Conservation (phyloP, 345 rosid genomes). For the Eucalyptus pauciflora region DNA sequence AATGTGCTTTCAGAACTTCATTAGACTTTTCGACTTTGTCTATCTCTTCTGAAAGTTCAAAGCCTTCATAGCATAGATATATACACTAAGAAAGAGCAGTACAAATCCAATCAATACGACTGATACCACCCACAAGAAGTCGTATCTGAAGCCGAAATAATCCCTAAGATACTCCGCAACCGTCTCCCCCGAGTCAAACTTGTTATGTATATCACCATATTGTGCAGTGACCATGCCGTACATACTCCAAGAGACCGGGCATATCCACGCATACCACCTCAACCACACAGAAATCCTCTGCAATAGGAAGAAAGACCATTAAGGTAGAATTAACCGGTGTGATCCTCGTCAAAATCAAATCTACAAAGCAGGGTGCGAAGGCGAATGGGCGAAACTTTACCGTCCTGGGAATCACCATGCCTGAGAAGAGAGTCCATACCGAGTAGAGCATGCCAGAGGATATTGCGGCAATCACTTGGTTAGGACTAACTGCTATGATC, state of each 20-base stretch:
- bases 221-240: constrained; percentile 30
- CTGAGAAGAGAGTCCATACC: constrained; percentile 34
- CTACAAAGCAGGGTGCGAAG: not conserved
- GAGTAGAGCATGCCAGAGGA: constrained; percentile 15
- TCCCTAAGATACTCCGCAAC: constrained; percentile 19
- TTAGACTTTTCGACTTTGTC: not conserved
- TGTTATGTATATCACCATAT: constrained; percentile 20
- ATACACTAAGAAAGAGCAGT: constrained; percentile 10
- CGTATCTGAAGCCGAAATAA: constrained; percentile 32
- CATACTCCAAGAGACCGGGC: constrained; percentile 34
- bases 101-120: constrained; percentile 13
- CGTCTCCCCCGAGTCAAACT: constrained; percentile 25
- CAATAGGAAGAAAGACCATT: not conserved
- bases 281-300: constrained; percentile 38
- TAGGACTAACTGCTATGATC: constrained; percentile 26
- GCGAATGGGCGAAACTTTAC: not conserved
- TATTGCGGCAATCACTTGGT: constrained; percentile 15
- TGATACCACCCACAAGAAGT: constrained; percentile 18
- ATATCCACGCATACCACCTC: constrained; percentile 25
- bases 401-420: constrained; percentile 31
- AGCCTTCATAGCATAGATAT: constrained; percentile 13
- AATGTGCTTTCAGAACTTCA: not conserved
- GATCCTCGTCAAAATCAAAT: not conserved
- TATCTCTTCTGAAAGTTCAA: constrained; percentile 38
- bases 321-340: not conserved